Percentiles rank a stretch among this genome's conserved stretches.
phyloP scores from a whole-genome alignment of 495 filamentous ascomycete species.

The Cercophora sp. region DNA sequence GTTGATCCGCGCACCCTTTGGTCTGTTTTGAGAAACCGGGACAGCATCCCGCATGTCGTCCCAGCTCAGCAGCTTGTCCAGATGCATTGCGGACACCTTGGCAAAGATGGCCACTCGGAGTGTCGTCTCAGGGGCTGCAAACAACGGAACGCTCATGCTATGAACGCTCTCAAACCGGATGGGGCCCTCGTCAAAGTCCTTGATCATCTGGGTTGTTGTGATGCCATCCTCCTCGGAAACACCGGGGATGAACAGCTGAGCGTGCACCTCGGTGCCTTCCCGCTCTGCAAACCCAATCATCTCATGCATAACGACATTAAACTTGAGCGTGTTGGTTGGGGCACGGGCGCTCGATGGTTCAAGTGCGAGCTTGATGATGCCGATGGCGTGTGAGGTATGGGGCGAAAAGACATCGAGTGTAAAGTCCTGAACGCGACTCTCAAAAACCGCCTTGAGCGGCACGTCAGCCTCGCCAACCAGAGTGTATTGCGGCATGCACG shows the following conservation, averaged over 20 bases:
- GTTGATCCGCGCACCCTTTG: slow-evolving; percentile 69
- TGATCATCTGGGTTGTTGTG: slow-evolving; percentile 92
- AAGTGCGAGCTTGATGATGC: slow-evolving; percentile 83
- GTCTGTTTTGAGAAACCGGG: slow-evolving; percentile 48
- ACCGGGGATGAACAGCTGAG: slow-evolving; percentile 90
- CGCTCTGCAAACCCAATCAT: slow-evolving; percentile 94
- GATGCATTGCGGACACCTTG: slow-evolving; percentile 84
- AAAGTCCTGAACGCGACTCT: slow-evolving; percentile 93
- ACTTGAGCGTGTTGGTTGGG: slow-evolving; percentile 88
- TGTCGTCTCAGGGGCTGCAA: slow-evolving; percentile 67
- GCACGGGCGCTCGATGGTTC: slow-evolving; percentile 93
- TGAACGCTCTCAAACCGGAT: slow-evolving; percentile 96
- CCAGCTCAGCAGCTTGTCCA: slow-evolving; percentile 97
- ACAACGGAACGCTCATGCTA: slow-evolving; percentile 94
- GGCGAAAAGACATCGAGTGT: slow-evolving; percentile 83
- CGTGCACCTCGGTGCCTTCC: slow-evolving; percentile 93
- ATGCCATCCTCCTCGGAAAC: slow-evolving; percentile 88
- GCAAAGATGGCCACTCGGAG: slow-evolving; percentile 93
- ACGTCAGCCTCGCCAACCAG: slow-evolving; percentile 93
- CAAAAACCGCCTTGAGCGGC: slow-evolving; percentile 88
- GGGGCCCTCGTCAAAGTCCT: slow-evolving; percentile 89
- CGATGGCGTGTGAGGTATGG: slow-evolving; percentile 85
- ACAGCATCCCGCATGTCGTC: slow-evolving; percentile 89
- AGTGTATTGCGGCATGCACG: slow-evolving; percentile 86
- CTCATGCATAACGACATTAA: slow-evolving; percentile 98